Evolutionary conservation across 345 rosid species (phyloP).

Genomic region (Gossypium longicalyx): DNA sequence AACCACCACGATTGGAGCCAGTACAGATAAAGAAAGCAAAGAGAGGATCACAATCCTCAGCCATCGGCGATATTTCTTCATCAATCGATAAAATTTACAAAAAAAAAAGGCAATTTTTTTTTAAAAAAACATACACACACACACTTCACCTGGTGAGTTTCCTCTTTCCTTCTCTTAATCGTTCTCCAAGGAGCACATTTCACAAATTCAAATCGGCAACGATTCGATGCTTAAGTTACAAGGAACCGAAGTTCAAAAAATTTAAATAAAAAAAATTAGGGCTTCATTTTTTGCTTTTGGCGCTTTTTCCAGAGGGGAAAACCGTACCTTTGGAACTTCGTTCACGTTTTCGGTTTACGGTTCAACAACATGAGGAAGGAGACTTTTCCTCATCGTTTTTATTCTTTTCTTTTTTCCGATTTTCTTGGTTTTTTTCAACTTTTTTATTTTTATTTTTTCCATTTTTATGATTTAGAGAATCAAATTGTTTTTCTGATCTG

Average conservation of each 20-base stretch:
- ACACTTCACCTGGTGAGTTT: neutral
- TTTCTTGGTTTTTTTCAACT: neutral
- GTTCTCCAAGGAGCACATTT: constrained; percentile 37
- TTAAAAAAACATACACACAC: no score
- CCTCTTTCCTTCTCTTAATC: constrained; percentile 24
- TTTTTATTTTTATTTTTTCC: neutral
- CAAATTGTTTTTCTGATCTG: neutral
- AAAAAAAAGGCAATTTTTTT: neutral
- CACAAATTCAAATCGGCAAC: constrained; percentile 21
- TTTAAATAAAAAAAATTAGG: constrained; percentile 21
- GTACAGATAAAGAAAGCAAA: constrained; percentile 56
- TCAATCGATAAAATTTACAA: constrained; percentile 28
- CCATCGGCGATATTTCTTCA: constrained; percentile 66
- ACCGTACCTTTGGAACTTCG: constrained; percentile 16
- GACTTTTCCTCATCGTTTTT: constrained; percentile 9
- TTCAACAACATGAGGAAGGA: neutral
- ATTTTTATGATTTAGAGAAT: neutral
- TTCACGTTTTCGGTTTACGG: constrained; percentile 27
- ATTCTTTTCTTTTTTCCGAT: neutral
- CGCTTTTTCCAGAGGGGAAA: constrained; percentile 9
- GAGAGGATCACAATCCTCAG: constrained; percentile 86
- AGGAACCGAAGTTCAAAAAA: constrained; percentile 18
- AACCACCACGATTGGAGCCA: constrained; percentile 68
- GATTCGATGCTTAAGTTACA: constrained; percentile 33
- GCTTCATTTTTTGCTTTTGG: constrained; percentile 18